Base-by-base conservation (phyloP, 306 rosid genomes). In the Quercus cerris region DNA sequence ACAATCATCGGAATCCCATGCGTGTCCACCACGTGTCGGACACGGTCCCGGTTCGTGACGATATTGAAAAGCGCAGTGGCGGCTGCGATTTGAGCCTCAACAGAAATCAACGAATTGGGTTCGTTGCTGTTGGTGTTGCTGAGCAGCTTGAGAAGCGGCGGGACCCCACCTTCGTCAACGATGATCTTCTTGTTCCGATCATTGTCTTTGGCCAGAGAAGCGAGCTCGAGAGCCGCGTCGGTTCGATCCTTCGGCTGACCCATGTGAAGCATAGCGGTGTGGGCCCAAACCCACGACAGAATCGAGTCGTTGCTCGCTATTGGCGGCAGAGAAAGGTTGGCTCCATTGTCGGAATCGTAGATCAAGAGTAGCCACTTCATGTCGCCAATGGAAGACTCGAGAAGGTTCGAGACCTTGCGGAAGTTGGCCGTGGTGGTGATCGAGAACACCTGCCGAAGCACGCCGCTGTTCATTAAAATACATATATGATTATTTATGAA, bases 241-340 rank as follows among this genome's bases (percentile, higher is more conserved):
- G 86, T 86, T 0, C 95, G 92, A 27, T 89, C 91, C 69, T 70
- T 91, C 22, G 89, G 79, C 76, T 86, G 89, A 27, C 98, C 97
- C 91, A 92, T 83, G 62, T 92, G 98, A 18, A 92, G 83, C 1
- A 93, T 81, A 28, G 93, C 87, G 27, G 81, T 87, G 72, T 28
- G 74, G 35, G 92, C 84, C 98, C 98, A 92, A 1, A 94, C 97
- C 94, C 97, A 92, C 0, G 97, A 91, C 5, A 94, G 84, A 8
- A 90, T 94, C 0, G 97, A 97, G 80, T 92, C 94, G 69, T 87
- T 91, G 74, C 92, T 89, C 6, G 93, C 94, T 18, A 94, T 94
- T 2, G 94, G 97, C 0, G 97, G 94, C 3, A 94, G 85, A 0
- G 94, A 83, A 6, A 94, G 74, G 49, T 84, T 73, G 7, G 85